phyloP scores from a whole-genome alignment of 495 filamentous ascomycete species.

The Talaromyces adpressus region DNA sequence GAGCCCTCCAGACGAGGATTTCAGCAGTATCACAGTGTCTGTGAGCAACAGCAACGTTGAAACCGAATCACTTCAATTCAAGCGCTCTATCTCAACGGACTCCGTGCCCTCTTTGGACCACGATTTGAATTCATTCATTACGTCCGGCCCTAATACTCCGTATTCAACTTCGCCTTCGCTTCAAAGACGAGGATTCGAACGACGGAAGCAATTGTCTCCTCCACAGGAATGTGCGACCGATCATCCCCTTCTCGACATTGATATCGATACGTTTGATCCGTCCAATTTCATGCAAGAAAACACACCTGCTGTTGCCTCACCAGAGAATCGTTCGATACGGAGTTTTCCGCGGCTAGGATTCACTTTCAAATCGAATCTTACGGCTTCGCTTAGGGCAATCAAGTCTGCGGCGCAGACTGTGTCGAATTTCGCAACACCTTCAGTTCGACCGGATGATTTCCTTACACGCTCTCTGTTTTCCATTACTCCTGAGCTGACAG shows the following conservation, averaged over 20 bases:
- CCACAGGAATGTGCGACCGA: conserved; percentile 47
- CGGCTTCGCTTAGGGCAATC: conserved; percentile 80
- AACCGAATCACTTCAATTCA: conserved; percentile 32
- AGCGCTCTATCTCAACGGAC: conserved; percentile 49
- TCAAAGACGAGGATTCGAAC: conserved; percentile 34
- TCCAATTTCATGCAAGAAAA: conserved; percentile 3
- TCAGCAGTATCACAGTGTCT: conserved; percentile 16
- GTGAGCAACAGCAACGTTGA: conserved; percentile 24
- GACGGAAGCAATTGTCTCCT: conserved; percentile 34
- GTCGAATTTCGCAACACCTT: conserved; percentile 63
- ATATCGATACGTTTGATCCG: conserved; percentile 11
- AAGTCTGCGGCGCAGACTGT: conserved; percentile 80
- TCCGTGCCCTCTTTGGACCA: conserved; percentile 57
- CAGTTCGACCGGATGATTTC: conserved; percentile 79
- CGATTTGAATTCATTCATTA: conserved; percentile 38
- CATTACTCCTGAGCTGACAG: conserved; percentile 74
- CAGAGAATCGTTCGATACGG: conserved; percentile 5
- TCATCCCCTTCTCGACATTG: conserved; percentile 47
- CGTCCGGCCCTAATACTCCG: conserved; percentile 30
- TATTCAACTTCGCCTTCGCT: conserved; percentile 24
- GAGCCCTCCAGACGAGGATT: conserved; percentile 38
- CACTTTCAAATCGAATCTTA: conserved; percentile 89
- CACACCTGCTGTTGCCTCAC: neutral
- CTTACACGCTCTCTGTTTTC: conserved; percentile 78
- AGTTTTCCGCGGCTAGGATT: conserved; percentile 36